Percentiles rank a stretch among this genome's conserved stretches.
These are phyloP conservation scores for Ustilago vetiveriae DNA, from an alignment of 1,284 basidiomycete genomes.

Conservation along the genomic window DNA sequence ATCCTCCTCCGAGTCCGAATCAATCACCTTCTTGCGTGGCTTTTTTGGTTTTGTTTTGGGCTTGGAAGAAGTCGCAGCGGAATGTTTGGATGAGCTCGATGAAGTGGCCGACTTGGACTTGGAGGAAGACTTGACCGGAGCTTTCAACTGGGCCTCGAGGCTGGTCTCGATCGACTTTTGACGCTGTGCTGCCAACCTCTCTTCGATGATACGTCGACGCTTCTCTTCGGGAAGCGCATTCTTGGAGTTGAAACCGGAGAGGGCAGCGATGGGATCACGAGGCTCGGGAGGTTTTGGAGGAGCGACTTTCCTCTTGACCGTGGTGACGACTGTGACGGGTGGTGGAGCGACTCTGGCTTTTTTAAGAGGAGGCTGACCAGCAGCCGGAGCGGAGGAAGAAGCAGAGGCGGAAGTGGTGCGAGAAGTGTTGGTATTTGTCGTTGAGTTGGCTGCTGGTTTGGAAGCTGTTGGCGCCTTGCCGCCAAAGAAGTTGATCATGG, in stretches of 20 bases:
- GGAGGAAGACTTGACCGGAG: slow-evolving; percentile 18
- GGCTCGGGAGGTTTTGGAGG: slow-evolving; percentile 27
- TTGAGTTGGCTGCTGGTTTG: slow-evolving; percentile 3
- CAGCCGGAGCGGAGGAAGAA: not conserved
- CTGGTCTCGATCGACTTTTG: slow-evolving; percentile 45
- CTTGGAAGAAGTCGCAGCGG: slow-evolving; percentile 4
- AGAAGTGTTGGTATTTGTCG: slow-evolving; percentile 5
- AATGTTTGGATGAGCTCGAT: not conserved
- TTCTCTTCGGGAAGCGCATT: slow-evolving; percentile 51
- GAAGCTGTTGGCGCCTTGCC: slow-evolving; percentile 19
- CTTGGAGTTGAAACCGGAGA: slow-evolving; percentile 36
- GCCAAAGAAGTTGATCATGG: slow-evolving; percentile 50
- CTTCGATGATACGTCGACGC: slow-evolving; percentile 48
- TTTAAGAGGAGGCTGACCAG: slow-evolving; percentile 23
- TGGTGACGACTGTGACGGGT: slow-evolving; percentile 41
- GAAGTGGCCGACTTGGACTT: slow-evolving; percentile 15
- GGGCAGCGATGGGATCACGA: slow-evolving; percentile 39
- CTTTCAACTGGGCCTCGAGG: slow-evolving; percentile 30
- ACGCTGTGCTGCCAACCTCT: slow-evolving; percentile 32
- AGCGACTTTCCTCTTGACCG: slow-evolving; percentile 29
- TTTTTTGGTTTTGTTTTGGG: slow-evolving; percentile 28
- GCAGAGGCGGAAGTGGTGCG: slow-evolving; percentile 4
- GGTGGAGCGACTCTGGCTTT: slow-evolving; percentile 25
- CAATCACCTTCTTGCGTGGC: slow-evolving; percentile 15
- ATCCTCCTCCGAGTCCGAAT: slow-evolving; percentile 19